Conservation (phyloP, 75 land plant species). For the Azolla pinnata region DNA sequence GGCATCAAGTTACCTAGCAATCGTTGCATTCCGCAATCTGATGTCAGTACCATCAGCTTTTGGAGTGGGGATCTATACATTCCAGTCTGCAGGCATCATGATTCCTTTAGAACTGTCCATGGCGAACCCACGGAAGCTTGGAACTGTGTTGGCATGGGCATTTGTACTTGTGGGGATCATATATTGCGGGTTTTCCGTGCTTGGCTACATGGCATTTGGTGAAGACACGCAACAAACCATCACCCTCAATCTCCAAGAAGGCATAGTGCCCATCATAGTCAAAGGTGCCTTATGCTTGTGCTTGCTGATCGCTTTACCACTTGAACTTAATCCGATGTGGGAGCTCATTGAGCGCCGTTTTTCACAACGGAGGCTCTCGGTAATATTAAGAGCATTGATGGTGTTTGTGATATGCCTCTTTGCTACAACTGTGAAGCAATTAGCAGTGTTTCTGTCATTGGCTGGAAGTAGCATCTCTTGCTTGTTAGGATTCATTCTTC, state of each 20-base stretch:
- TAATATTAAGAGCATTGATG: conserved; percentile 13
- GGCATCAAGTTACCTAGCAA: conserved; percentile 14
- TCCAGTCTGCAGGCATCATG: conserved; percentile 84
- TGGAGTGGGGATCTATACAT: conserved; percentile 82
- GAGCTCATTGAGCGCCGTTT: conserved; percentile 71
- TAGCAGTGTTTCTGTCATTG: conserved; percentile 28
- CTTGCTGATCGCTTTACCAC: conserved; percentile 75
- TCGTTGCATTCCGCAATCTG: conserved; percentile 14
- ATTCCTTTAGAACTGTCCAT: conserved; percentile 60
- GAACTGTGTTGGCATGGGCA: conserved; percentile 37
- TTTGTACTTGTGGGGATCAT: conserved; percentile 45
- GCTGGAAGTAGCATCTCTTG: conserved; percentile 44
- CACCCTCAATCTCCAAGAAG: conserved; percentile 68
- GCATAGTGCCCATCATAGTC: conserved; percentile 41
- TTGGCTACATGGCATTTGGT: conserved; percentile 90
- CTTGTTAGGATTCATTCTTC: conserved; percentile 36
- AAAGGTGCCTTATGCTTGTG: conserved; percentile 64
- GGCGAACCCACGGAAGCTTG: conserved; percentile 56
- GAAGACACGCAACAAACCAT: conserved; percentile 68
- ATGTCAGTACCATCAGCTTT: conserved; percentile 48
- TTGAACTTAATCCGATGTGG: conserved; percentile 90
- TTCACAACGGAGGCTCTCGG: conserved; percentile 15
- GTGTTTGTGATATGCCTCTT: conserved; percentile 24
- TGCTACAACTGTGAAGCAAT: conserved; percentile 35
- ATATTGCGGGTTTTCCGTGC: conserved; percentile 47